Conservation (phyloP, 1,284 basidiomycete species). For the Ceratobasidium sp. region DNA sequence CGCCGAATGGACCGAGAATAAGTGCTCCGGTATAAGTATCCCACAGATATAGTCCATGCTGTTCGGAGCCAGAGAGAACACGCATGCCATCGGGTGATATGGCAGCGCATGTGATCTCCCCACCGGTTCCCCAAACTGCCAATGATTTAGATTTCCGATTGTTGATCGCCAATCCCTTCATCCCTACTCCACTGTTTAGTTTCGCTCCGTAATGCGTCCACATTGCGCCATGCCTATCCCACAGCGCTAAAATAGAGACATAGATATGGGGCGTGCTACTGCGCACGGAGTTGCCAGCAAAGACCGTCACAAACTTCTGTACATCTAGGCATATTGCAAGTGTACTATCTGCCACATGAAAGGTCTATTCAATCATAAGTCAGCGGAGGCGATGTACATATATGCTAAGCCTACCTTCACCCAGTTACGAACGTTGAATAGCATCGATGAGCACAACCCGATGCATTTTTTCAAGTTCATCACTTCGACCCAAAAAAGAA, state of each 20-base stretch:
- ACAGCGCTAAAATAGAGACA: conserved; percentile 4
- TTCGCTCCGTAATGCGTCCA: no score
- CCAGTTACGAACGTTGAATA: background rate
- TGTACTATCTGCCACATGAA: background rate
- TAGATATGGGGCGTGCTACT: conserved; percentile 29
- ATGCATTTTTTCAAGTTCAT: background rate
- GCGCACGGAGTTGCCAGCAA: background rate
- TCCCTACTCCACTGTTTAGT: background rate
- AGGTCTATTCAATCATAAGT: background rate
- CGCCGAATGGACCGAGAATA: background rate
- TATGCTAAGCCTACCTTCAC: background rate
- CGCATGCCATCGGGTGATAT: conserved; percentile 12
- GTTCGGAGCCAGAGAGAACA: no score
- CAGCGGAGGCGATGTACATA: no score
- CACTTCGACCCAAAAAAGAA: conserved; percentile 1
- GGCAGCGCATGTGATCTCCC: background rate
- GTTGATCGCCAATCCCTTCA: background rate
- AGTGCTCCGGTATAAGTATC: no score
- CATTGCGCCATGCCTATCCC: background rate
- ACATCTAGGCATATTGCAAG: background rate
- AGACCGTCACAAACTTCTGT: background rate
- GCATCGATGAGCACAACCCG: background rate
- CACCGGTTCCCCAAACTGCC: background rate
- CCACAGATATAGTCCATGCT: no score
- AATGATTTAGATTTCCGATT: background rate